A percentile compares a stretch with the other conserved stretches of the same genome.
phyloP scores from a whole-genome alignment of 75 land plant species.

The Larix kaempferi region DNA sequence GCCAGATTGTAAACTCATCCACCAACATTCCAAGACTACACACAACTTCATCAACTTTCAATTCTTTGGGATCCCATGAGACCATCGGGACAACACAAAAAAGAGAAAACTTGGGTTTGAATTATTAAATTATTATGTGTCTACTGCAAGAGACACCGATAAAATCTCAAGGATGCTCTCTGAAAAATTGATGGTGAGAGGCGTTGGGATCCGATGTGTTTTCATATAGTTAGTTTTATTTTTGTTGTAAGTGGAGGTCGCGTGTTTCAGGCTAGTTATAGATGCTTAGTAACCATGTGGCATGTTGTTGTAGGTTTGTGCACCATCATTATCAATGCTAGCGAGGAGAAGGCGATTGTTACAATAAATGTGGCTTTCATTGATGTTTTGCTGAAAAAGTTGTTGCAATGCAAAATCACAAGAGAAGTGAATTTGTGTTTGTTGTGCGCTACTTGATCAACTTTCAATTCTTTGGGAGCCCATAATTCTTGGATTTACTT shows the following conservation, averaged over 20 bases:
- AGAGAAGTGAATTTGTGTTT: no score
- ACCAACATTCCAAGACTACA: no score
- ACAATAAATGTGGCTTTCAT: constrained; percentile 8
- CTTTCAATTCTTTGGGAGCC: no score
- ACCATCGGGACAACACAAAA: no score
- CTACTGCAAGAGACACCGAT: constrained; percentile 71
- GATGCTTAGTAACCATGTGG: not conserved
- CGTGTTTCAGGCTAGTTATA: not conserved
- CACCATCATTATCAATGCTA: constrained; percentile 12
- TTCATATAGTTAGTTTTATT: not conserved
- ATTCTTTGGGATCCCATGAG: no score
- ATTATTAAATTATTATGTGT: no score
- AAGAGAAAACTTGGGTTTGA: no score
- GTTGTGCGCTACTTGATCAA: no score
- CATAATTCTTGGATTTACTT: no score
- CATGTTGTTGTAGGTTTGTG: constrained; percentile 20
- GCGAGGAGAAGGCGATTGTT: constrained; percentile 28
- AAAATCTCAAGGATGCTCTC: constrained; percentile 58
- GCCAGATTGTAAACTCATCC: no score
- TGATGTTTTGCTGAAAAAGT: constrained; percentile 29
- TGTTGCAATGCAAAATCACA: no score
- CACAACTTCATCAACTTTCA: no score
- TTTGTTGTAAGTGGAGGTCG: not conserved
- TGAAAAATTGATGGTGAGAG: constrained; percentile 51
- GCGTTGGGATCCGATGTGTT: not conserved